These are phyloP conservation scores for Aspergillus conjunctus DNA, from an alignment of 495 filamentous ascomycete species.

Conservation along the genomic window DNA sequence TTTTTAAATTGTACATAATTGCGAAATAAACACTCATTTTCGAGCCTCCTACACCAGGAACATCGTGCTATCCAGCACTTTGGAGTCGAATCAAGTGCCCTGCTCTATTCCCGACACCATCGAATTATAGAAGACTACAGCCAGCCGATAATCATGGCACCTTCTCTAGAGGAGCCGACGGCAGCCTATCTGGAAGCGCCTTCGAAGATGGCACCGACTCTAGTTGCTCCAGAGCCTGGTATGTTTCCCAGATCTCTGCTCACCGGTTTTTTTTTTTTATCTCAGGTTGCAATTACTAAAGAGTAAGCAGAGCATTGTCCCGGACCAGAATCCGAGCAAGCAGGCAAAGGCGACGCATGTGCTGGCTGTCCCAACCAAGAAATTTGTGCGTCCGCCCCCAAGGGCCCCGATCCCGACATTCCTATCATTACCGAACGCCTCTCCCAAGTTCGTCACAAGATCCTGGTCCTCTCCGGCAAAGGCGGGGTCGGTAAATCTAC, in stretches of 20 bases:
- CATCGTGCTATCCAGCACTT: background rate
- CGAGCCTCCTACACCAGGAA: background rate
- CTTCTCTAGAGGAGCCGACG: constrained; percentile 69
- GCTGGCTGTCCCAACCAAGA: constrained; percentile 92
- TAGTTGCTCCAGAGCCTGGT: constrained; percentile 91
- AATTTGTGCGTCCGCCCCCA: constrained; percentile 92
- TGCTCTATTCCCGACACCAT: background rate
- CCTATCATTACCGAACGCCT: constrained; percentile 83
- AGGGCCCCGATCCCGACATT: constrained; percentile 94
- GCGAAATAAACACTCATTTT: too few relatives aligned
- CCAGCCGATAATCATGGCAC: constrained; percentile 53
- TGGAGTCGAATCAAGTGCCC: constrained; percentile 1
- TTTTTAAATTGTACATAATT: background rate
- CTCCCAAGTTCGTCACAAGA: constrained; percentile 80
- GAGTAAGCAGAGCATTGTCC: constrained; percentile 77
- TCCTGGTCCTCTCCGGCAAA: constrained; percentile 90
- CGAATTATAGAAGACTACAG: background rate
- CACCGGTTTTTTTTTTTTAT: background rate
- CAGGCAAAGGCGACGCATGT: constrained; percentile 85
- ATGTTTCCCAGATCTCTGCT: constrained; percentile 20
- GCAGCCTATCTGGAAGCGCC: constrained; percentile 68
- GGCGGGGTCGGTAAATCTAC: constrained; percentile 96
- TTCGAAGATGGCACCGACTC: constrained; percentile 69
- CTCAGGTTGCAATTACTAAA: constrained; percentile 1
- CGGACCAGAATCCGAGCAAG: constrained; percentile 83